phyloP scores from a whole-genome alignment of 805 yeast genomes.

The Novakomyces olei region DNA sequence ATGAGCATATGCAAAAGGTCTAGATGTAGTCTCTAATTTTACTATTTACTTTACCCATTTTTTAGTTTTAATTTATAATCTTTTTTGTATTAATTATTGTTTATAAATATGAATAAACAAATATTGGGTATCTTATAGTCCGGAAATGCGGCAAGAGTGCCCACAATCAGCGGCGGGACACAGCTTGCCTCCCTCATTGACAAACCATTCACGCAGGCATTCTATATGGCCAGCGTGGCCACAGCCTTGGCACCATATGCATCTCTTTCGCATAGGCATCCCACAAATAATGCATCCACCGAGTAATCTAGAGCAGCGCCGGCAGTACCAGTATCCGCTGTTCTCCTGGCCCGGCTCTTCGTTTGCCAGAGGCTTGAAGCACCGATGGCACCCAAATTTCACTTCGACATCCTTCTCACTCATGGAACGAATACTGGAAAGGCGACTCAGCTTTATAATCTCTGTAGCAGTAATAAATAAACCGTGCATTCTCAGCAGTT shows the following conservation, averaged over 20 bases:
- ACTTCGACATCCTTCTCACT: constrained; percentile 18
- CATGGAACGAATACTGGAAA: constrained; percentile 12
- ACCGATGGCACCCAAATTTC: constrained; percentile 24
- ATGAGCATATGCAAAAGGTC: too few species aligned
- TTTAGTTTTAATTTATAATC: too few species aligned
- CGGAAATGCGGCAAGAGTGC: background rate
- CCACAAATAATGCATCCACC: constrained; percentile 61
- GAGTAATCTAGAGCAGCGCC: constrained; percentile 35
- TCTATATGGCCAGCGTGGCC: constrained; percentile 76
- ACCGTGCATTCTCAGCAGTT: constrained; percentile 26
- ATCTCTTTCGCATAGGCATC: too few species aligned
- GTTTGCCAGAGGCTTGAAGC: constrained; percentile 14
- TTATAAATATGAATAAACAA: too few species aligned
- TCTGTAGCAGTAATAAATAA: constrained; percentile 37
- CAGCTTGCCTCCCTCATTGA: constrained; percentile 35
- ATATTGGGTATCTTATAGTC: too few species aligned
- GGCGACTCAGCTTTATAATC: constrained; percentile 25
- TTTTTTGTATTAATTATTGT: too few species aligned
- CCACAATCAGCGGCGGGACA: constrained; percentile 32
- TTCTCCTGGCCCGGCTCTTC: constrained; percentile 17
- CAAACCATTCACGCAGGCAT: constrained; percentile 60
- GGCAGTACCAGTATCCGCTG: constrained; percentile 81
- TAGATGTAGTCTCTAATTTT: too few species aligned
- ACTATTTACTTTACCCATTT: too few species aligned
- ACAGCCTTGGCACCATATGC: constrained; percentile 43